A percentile compares a stretch with the other conserved stretches of the same genome.
These are phyloP conservation scores for Pichia nakasei DNA, from an alignment of 805 yeast species.

Conservation along the genomic window DNA sequence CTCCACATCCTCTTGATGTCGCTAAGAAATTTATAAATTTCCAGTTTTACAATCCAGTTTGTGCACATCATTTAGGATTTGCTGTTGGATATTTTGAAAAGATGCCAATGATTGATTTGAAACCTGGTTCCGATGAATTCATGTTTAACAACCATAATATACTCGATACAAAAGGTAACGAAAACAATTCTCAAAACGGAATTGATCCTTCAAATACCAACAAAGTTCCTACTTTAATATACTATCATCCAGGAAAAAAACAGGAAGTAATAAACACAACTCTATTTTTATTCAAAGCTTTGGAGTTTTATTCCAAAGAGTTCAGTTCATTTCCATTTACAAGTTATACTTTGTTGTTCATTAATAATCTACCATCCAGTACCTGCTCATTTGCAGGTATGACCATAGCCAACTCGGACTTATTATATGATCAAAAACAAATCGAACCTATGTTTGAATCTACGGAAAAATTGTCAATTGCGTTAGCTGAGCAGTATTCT, in stretches of 20 bases:
- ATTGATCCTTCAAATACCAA: conserved; percentile 19
- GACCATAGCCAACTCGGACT: conserved; percentile 47
- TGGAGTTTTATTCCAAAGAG: conserved; percentile 77
- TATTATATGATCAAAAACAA: conserved; percentile 62
- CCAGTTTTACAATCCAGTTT: conserved; percentile 74
- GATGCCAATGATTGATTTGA: conserved; percentile 41
- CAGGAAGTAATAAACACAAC: conserved; percentile 62
- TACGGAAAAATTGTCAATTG: conserved; percentile 60
- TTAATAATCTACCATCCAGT: conserved; percentile 43
- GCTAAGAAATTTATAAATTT: conserved; percentile 71
- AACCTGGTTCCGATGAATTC: conserved; percentile 23
- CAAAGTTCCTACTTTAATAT: conserved; percentile 50
- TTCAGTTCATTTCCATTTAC: conserved; percentile 91
- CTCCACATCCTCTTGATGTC: conserved; percentile 66
- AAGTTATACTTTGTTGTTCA: conserved; percentile 69
- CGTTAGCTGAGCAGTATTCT: conserved; percentile 84
- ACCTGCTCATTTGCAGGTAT: conserved; percentile 68
- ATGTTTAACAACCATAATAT: conserved; percentile 13
- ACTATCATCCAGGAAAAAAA: conserved; percentile 51
- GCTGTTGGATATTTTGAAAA: conserved; percentile 83
- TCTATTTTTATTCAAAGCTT: conserved; percentile 63
- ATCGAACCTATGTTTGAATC: conserved; percentile 71
- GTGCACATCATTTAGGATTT: conserved; percentile 94
- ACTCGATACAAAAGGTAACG: conserved; percentile 23
- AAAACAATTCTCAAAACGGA: conserved; percentile 13